A percentile compares a stretch with the other conserved stretches of the same genome.
Evolutionary conservation across 2,329 filamentous ascomycete species (phyloP).

Genomic region (Penicillium nordicum): DNA sequence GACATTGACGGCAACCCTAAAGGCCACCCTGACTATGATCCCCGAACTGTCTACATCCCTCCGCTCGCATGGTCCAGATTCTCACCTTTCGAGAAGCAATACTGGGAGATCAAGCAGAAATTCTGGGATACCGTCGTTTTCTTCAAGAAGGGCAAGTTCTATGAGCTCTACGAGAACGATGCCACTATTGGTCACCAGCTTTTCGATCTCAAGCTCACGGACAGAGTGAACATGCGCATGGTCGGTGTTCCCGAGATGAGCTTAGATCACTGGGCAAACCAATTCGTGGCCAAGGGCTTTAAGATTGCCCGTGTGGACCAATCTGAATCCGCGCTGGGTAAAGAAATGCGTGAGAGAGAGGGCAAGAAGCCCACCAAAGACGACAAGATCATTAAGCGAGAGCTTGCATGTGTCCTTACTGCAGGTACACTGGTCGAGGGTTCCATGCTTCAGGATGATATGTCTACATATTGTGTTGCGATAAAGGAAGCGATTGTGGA

Average conservation of each 20-base stretch:
- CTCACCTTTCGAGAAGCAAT: slow-evolving; percentile 94
- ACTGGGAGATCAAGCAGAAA: slow-evolving; percentile 99
- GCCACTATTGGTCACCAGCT: slow-evolving; percentile 93
- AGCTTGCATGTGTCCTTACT: slow-evolving; percentile 87
- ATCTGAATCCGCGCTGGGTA: slow-evolving; percentile 89
- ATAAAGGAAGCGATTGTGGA: slow-evolving; percentile 77
- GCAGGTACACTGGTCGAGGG: slow-evolving; percentile 91
- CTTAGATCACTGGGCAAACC: slow-evolving; percentile 94
- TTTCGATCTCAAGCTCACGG: slow-evolving; percentile 95
- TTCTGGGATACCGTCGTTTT: slow-evolving; percentile 97
- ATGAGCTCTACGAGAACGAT: slow-evolving; percentile 96
- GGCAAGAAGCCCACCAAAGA: slow-evolving; percentile 58
- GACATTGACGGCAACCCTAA: slow-evolving; percentile 80
- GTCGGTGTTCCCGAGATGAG: slow-evolving; percentile 95
- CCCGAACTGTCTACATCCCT: slow-evolving; percentile 85
- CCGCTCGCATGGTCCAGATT: slow-evolving; percentile 76
- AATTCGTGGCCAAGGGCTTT: slow-evolving; percentile 96
- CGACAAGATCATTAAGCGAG: slow-evolving; percentile 89
- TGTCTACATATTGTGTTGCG: slow-evolving; percentile 92
- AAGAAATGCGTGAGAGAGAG: slow-evolving; percentile 96
- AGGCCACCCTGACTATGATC: slow-evolving; percentile 84
- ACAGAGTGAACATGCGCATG: slow-evolving; percentile 99
- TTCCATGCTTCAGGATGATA: slow-evolving; percentile 95
- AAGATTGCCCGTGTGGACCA: slow-evolving; percentile 97
- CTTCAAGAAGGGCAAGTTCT: slow-evolving; percentile 99